A percentile compares a stretch with the other conserved stretches of the same genome.
Conservation (phyloP, 2,329 filamentous ascomycete species). For the Exserohilum rostratum region DNA sequence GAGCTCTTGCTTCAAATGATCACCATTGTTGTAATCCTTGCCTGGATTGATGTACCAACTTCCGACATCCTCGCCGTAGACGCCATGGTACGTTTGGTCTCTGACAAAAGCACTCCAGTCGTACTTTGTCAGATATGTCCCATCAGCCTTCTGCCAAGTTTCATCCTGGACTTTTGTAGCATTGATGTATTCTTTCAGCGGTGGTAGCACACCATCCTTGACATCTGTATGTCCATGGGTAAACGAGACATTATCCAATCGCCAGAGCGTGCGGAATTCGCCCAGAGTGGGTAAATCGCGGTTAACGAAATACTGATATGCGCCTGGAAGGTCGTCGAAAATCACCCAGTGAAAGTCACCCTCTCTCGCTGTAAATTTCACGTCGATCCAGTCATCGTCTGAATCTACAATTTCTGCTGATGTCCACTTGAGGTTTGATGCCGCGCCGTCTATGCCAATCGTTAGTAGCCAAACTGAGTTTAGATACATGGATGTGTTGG, state of each 20-base stretch:
- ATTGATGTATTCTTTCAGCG: conserved; percentile 51
- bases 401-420: conserved; percentile 53
- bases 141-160: conserved; percentile 58
- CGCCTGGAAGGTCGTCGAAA: conserved; percentile 56
- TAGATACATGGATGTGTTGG: too few species aligned
- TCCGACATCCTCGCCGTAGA: conserved; percentile 58
- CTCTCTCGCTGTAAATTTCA: conserved; percentile 55
- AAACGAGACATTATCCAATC: conserved; percentile 58
- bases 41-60: conserved; percentile 59
- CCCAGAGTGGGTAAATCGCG: conserved; percentile 55
- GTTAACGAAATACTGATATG: conserved; percentile 64
- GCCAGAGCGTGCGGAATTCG: conserved; percentile 59
- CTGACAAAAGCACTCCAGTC: conserved; percentile 52
- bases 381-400: conserved; percentile 54
- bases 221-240: conserved; percentile 54
- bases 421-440: conserved; percentile 56
- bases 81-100: conserved; percentile 55
- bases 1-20: conserved; percentile 61
- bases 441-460: conserved; percentile 52
- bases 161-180: conserved; percentile 61
- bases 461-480: not conserved
- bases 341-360: conserved; percentile 62
- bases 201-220: conserved; percentile 55
- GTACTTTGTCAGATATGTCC: conserved; percentile 61
- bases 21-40: conserved; percentile 60